Evolutionary conservation across 306 rosid species (phyloP), one percentile per base, ranked within the genome.

Genomic region (Ziziphus jujuba): DNA sequence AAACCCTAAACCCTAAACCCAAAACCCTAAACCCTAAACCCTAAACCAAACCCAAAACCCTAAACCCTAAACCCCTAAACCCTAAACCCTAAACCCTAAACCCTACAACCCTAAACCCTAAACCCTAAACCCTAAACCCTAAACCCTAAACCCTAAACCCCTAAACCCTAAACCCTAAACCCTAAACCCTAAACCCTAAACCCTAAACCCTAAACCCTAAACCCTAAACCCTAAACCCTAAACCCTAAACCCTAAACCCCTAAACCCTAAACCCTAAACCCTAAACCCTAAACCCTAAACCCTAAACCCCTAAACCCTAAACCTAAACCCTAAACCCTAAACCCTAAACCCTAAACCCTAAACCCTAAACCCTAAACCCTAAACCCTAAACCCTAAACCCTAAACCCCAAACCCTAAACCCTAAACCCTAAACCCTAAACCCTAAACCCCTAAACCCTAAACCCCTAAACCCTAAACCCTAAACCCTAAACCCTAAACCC

Each of bases 11-110:
- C 35, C 71, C 60, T 19, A 34, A 31, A 44, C 72, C 72, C 56
- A n/a, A 55, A 58, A 45, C 67, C 72, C 48, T n/a, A 6, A 49
- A 56, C 71, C 71, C 59, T 13, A 23, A 57, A 66, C 71, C 71
- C 44, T 36, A 63, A 65, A 66, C 77, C 74, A 3, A 57, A 56
- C 66, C 78, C 60, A 21, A 25, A 48, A 45, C 66, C 72, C 78
- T 33, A 17, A 65, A 73, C 60, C 78, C 78, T 44, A 28, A 56
- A 65, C 60, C 72, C 66, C 34, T n/a, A 55, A 58, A 31, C 67
- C 72, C 35, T n/a, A 12, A 49, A 56, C 71, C 71, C 59, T 13
- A 23, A 57, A 56, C 65, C 71, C 44, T 54, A 63, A 56, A 56
- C n/a, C n/a, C n/a, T n/a, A n/a, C n/a, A n/a, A n/a, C n/a, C n/a